These are phyloP conservation scores for Arthrobotrys pseudoclavata DNA, from an alignment of 2,329 filamentous ascomycete species.

Conservation along the genomic window DNA sequence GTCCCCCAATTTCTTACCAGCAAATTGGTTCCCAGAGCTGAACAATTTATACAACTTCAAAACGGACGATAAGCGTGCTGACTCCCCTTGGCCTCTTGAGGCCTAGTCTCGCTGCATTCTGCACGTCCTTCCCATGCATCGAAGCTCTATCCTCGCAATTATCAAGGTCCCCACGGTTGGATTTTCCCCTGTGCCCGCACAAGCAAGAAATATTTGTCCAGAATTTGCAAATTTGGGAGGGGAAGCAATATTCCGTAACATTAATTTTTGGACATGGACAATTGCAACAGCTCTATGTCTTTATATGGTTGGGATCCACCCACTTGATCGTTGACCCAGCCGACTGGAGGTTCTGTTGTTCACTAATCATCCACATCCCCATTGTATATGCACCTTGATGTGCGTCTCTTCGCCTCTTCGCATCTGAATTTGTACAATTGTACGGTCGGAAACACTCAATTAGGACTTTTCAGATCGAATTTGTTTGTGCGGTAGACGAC, in stretches of 20 bases:
- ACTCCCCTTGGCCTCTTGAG: slow-evolving; percentile 49
- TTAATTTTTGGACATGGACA: slow-evolving; percentile 11
- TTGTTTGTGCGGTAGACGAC: slow-evolving; percentile 36
- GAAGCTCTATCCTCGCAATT: slow-evolving; percentile 37
- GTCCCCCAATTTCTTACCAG: slow-evolving; percentile 21
- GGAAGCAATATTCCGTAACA: slow-evolving; percentile 5
- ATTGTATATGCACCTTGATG: slow-evolving; percentile 58
- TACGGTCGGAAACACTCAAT: slow-evolving; percentile 35
- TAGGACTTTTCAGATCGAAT: slow-evolving; percentile 26
- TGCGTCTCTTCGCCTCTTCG: slow-evolving; percentile 47
- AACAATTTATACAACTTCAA: slow-evolving; percentile 51
- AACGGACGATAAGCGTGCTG: slow-evolving; percentile 53
- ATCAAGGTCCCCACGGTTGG: slow-evolving; percentile 34
- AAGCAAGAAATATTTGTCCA: slow-evolving; percentile 18
- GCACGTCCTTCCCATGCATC: slow-evolving; percentile 44
- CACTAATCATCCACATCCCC: slow-evolving; percentile 48
- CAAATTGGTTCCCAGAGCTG: slow-evolving; percentile 28
- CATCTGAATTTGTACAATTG: slow-evolving; percentile 26
- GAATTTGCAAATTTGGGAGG: slow-evolving; percentile 17
- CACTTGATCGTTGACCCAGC: slow-evolving; percentile 41
- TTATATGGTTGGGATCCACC: slow-evolving; percentile 60
- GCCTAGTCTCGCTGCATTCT: slow-evolving; percentile 47
- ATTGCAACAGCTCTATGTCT: slow-evolving; percentile 39
- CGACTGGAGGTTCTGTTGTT: slow-evolving; percentile 40
- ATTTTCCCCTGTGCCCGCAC: slow-evolving; percentile 36